A percentile compares a stretch with the other conserved stretches of the same genome.
Conservation (phyloP, 2,329 filamentous ascomycete species). For the Hypoxylon sp. region DNA sequence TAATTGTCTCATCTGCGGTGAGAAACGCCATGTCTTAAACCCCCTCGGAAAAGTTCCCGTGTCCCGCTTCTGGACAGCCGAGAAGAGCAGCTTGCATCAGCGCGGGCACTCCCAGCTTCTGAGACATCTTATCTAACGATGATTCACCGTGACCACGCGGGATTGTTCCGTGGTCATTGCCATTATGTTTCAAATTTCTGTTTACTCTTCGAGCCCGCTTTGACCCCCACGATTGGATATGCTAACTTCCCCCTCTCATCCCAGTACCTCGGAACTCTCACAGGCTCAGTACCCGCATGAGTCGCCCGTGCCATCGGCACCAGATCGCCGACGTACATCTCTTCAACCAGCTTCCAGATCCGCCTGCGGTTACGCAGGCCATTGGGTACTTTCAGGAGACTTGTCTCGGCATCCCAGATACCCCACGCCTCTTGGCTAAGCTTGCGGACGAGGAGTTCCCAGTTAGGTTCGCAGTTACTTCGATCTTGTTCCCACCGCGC, state of each 20-base stretch:
- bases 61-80: background rate
- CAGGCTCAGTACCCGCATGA: background rate
- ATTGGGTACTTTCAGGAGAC: slow-evolving; percentile 28
- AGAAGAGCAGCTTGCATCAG: background rate
- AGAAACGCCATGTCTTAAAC: background rate
- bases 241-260: slow-evolving; percentile 28
- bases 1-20: background rate
- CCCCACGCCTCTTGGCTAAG: slow-evolving; percentile 41
- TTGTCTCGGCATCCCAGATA: slow-evolving; percentile 22
- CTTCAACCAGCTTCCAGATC: slow-evolving; percentile 46
- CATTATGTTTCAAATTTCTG: background rate
- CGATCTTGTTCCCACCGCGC: background rate
- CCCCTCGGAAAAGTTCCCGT: background rate
- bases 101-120: background rate
- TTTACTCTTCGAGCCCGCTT: slow-evolving; percentile 14
- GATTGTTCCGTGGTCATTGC: background rate
- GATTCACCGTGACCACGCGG: background rate
- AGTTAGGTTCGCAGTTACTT: slow-evolving; percentile 30
- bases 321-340: slow-evolving; percentile 47
- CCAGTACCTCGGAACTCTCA: slow-evolving; percentile 45
- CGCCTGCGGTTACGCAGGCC: slow-evolving; percentile 44
- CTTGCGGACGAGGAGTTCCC: slow-evolving; percentile 45
- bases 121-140: background rate
- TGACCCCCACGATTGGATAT: slow-evolving; percentile 27
- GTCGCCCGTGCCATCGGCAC: slow-evolving; percentile 26